Conservation (phyloP, 352 stramenopile genomes). For the Pythium guiyangense region DNA sequence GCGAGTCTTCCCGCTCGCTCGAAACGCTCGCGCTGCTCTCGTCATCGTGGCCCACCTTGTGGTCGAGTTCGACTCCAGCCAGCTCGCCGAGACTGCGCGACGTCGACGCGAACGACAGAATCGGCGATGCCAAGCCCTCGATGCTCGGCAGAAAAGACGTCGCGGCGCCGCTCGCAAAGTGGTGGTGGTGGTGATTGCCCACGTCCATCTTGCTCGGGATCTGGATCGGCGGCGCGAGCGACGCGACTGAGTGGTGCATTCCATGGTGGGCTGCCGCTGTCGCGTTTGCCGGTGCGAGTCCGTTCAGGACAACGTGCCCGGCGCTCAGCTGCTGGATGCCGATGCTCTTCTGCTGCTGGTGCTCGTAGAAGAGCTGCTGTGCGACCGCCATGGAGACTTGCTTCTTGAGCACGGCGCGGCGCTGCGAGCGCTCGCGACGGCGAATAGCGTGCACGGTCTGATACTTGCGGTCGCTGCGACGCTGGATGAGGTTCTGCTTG, state of each 20-base stretch:
- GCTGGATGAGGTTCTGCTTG: slow-evolving; percentile 85
- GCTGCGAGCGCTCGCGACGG: slow-evolving; percentile 72
- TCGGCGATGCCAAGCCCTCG: slow-evolving; percentile 20
- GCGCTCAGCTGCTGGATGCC: slow-evolving; percentile 30
- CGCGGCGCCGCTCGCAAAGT: slow-evolving; percentile 3
- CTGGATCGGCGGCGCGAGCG: slow-evolving; percentile 38
- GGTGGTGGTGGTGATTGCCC: slow-evolving; percentile 2
- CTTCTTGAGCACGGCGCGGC: slow-evolving; percentile 74
- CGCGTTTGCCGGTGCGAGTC: no score
- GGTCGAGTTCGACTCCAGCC: no score
- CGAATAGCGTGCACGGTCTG: slow-evolving; percentile 81
- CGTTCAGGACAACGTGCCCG: no score
- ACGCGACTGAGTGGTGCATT: slow-evolving; percentile 5
- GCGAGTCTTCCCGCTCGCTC: no score
- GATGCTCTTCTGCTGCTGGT: slow-evolving; percentile 73
- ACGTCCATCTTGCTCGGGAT: slow-evolving; percentile 27
- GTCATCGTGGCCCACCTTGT: no score
- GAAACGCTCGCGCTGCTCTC: no score
- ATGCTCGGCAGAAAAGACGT: slow-evolving; percentile 19
- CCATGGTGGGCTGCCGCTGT: neutral
- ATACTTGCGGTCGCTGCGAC: slow-evolving; percentile 82
- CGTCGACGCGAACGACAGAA: no score
- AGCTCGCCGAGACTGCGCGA: no score
- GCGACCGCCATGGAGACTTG: slow-evolving; percentile 76
- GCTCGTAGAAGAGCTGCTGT: slow-evolving; percentile 76